Conservation (phyloP, 2,329 filamentous ascomycete genomes). For the Rhytidhysteron rufulum region DNA sequence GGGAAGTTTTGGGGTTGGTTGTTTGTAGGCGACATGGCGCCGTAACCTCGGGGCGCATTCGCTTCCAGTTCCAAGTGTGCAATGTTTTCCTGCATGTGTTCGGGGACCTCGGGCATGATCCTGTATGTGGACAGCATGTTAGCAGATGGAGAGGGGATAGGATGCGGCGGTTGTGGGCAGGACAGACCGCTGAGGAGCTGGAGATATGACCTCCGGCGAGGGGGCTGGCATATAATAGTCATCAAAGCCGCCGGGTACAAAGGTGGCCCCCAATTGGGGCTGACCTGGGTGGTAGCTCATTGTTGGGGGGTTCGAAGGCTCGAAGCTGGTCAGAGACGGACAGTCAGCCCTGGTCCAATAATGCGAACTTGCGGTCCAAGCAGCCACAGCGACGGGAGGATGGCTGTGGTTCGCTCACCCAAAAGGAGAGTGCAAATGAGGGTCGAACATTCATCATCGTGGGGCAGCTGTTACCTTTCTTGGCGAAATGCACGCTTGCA, state of each 20-base stretch:
- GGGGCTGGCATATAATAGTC: constrained; percentile 61
- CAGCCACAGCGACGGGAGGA: background rate
- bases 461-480: too few relatives aligned
- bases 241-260: constrained; percentile 64
- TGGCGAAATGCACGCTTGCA: too few relatives aligned
- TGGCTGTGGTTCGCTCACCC: constrained; percentile 1
- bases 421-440: background rate
- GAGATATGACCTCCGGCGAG: constrained; percentile 62
- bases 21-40: constrained; percentile 28
- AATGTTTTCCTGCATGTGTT: constrained; percentile 94
- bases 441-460: background rate
- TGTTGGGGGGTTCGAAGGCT: background rate
- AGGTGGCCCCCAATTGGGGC: constrained; percentile 53
- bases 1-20: constrained; percentile 24
- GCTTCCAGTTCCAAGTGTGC: constrained; percentile 86
- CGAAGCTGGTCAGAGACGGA: background rate
- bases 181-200: constrained; percentile 66
- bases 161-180: constrained; percentile 22
- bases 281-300: constrained; percentile 36
- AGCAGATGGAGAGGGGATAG: constrained; percentile 9
- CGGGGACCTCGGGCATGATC: constrained; percentile 91
- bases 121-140: constrained; percentile 49
- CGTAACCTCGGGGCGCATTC: constrained; percentile 40
- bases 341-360: constrained; percentile 2
- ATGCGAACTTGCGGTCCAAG: background rate